Conservation (phyloP, 352 stramenopile genomes). For the Phytophthora melonis region DNA sequence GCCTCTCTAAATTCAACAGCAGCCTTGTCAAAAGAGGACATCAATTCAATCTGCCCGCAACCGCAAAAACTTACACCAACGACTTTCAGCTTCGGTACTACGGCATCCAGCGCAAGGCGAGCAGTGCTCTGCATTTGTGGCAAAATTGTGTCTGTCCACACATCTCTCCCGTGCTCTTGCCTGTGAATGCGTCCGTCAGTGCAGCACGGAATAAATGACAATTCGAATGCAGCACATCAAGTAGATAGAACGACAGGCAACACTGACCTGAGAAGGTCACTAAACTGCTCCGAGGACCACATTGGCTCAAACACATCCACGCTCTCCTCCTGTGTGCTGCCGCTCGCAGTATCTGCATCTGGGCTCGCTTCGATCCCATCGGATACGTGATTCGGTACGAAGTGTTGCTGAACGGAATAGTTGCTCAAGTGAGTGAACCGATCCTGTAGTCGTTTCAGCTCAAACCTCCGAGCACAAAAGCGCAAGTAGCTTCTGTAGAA, state of each 20-base stretch:
- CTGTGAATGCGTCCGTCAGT: slow-evolving; percentile 4
- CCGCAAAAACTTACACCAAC: slow-evolving; percentile 57
- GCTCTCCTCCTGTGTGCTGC: background rate
- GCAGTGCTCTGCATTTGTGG: slow-evolving; percentile 70
- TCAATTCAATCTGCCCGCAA: background rate
- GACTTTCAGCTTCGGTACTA: slow-evolving; percentile 51
- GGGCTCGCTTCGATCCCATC: background rate
- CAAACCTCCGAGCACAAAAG: slow-evolving; percentile 73
- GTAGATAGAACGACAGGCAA: background rate
- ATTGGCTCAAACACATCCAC: slow-evolving; percentile 48
- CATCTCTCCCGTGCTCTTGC: slow-evolving; percentile 36
- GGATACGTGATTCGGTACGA: background rate
- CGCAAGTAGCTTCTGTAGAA: slow-evolving; percentile 79
- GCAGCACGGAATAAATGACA: background rate
- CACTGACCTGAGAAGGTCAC: slow-evolving; percentile 44
- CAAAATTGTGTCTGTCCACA: slow-evolving; percentile 59
- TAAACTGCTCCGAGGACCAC: slow-evolving; percentile 67
- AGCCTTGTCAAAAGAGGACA: background rate
- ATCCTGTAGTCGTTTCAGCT: slow-evolving; percentile 54
- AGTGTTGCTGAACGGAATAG: slow-evolving; percentile 85
- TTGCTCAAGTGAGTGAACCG: slow-evolving; percentile 85
- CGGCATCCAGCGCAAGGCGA: slow-evolving; percentile 46
- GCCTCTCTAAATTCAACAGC: slow-evolving; percentile 46
- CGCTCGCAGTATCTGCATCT: background rate
- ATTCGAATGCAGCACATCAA: background rate